Base-by-base conservation (phyloP, 129 eudicot genomes). In the Flaveria ramosissima region DNA sequence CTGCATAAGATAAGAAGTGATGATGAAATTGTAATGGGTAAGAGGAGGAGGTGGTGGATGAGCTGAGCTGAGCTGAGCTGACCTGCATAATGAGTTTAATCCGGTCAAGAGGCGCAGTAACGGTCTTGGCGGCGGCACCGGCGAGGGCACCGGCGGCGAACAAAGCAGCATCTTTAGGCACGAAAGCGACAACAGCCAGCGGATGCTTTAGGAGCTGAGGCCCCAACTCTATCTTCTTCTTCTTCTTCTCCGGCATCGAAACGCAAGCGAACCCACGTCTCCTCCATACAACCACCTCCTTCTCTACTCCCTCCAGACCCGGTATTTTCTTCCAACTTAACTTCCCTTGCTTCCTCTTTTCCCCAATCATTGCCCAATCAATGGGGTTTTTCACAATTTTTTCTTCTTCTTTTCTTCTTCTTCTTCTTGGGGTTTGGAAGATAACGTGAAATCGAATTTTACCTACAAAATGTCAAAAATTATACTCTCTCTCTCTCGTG, bases 11-110 rank as follows among this genome's bases (percentile, higher is more conserved):
- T 65, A 27, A 4, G 7, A 55, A 51, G 13, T n/a, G n/a, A n/a
- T n/a, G n/a, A n/a, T n/a, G n/a, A n/a, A n/a, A n/a, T n/a, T n/a
- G n/a, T n/a, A n/a, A n/a, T n/a, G n/a, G n/a, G n/a, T n/a, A n/a
- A 0, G 41, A 36, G 41, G 41, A 4, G 48, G 7, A 16, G 26
- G 26, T 23, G 26, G 26, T 23, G n/a, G n/a, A n/a, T n/a, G 1
- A 23, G 26, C 1, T 23, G 26, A 53, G 36, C 6, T 76, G 1
- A 23, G 26, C 1, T 23, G 26, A 53, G 36, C 6, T 76, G 1
- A 93, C 97, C 98, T 94, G 98, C 98, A 94, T 89, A 61, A 94
- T 89, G 74, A 94, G 92, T 84, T 94, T 94, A 75, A 91, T 84
- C 45, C 98, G 93, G 83, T 94, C 97, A 32, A 94, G 97, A 68